phyloP scores from a whole-genome alignment of 345 rosid genomes.

The Populus deltoides region DNA sequence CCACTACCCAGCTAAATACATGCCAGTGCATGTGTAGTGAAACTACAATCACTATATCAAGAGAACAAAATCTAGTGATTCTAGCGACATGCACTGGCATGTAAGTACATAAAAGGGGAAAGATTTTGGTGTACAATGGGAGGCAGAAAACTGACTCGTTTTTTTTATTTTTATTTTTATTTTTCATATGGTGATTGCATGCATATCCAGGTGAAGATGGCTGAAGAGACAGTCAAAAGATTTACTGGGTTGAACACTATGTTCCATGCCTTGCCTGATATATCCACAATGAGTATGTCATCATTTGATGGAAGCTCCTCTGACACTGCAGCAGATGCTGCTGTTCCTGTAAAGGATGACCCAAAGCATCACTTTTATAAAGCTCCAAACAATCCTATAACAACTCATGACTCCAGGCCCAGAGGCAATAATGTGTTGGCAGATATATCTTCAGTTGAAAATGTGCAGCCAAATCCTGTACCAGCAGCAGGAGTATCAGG shows the following conservation, averaged over 20 bases:
- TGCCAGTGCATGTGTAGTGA: too few relatives aligned
- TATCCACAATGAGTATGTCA: conserved; percentile 39
- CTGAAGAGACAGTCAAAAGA: conserved; percentile 30
- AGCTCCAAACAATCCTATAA: conserved; percentile 26
- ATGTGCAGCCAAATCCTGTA: conserved; percentile 29
- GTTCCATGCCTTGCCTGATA: conserved; percentile 44
- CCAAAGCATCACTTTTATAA: conserved; percentile 34
- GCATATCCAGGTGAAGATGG: conserved; percentile 28
- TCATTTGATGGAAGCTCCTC: conserved; percentile 49
- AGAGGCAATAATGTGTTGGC: conserved; percentile 33
- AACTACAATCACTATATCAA: too few relatives aligned
- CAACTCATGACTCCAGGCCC: conserved; percentile 26
- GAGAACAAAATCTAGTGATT: not conserved
- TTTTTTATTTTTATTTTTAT: too few relatives aligned
- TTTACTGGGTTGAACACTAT: conserved; percentile 21
- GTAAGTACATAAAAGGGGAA: not conserved
- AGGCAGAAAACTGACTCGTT: not conserved
- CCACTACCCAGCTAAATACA: not conserved
- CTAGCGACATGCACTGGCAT: too few relatives aligned
- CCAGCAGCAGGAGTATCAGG: conserved; percentile 28
- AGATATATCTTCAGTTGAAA: conserved; percentile 48
- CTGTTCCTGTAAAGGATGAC: conserved; percentile 54
- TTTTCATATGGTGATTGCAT: not conserved
- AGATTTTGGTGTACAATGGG: not conserved
- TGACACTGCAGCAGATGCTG: conserved; percentile 51